Percentiles rank a stretch among this genome's conserved stretches.
phyloP scores from a whole-genome alignment of 2,329 filamentous ascomycete genomes.

The Aureobasidium vineae region DNA sequence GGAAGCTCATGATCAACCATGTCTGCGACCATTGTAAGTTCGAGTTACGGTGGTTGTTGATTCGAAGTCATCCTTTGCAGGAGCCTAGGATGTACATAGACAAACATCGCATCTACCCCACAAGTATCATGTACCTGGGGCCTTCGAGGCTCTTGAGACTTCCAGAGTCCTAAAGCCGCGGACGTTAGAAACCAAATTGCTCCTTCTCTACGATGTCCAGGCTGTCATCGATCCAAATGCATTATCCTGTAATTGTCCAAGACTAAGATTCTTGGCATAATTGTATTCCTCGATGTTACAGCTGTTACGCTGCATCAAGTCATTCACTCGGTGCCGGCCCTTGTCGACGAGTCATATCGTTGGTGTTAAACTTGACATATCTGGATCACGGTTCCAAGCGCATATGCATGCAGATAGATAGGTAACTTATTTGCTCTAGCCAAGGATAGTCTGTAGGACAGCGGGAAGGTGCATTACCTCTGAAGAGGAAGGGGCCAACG shows the following conservation, averaged over 20 bases:
- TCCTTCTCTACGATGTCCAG: background rate
- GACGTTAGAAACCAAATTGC: background rate
- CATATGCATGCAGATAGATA: background rate
- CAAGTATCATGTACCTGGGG: background rate
- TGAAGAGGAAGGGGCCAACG: background rate
- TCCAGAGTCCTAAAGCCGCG: slow-evolving; percentile 11
- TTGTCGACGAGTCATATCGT: too few species aligned
- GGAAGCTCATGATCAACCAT: background rate
- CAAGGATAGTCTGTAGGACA: background rate
- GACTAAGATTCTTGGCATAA: background rate
- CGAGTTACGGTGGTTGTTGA: background rate
- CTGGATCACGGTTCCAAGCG: background rate
- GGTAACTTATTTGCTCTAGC: background rate
- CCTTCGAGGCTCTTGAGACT: background rate
- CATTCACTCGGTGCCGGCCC: too few species aligned
- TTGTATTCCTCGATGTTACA: too few species aligned
- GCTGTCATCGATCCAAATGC: background rate
- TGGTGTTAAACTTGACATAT: too few species aligned
- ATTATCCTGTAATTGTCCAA: background rate
- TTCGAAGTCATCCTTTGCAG: background rate
- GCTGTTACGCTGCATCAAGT: too few species aligned
- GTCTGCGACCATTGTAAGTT: background rate
- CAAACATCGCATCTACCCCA: background rate
- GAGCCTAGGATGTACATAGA: background rate
- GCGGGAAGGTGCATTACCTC: background rate